phyloP scores from a whole-genome alignment of 2,329 filamentous ascomycete genomes.

The Didymella segeticola region DNA sequence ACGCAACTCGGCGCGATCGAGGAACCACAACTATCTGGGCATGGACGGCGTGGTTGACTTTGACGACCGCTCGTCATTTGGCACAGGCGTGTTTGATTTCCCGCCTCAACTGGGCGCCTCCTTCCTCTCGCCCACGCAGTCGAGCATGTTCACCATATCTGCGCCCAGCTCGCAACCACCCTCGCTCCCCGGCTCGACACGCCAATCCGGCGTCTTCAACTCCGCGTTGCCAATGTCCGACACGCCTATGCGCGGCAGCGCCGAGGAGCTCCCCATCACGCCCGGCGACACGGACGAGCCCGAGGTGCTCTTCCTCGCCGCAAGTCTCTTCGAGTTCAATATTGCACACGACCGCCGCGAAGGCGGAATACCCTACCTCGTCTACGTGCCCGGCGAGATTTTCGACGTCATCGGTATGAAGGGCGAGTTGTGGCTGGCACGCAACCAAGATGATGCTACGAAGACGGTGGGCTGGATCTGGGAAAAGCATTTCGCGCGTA shows the following conservation, averaged over 20 bases:
- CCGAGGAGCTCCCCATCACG: conserved; percentile 34
- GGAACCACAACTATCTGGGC: conserved; percentile 30
- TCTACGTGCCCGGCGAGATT: conserved; percentile 88
- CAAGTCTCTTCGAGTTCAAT: conserved; percentile 95
- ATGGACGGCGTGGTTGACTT: conserved; percentile 40
- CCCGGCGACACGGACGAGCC: conserved; percentile 62
- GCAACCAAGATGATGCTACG: conserved; percentile 89
- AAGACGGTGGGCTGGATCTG: conserved; percentile 94
- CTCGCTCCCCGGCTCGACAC: conserved; percentile 46
- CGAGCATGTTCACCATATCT: conserved; percentile 26
- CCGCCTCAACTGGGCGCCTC: conserved; percentile 37
- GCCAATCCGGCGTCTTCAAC: conserved; percentile 81
- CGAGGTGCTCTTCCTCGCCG: conserved; percentile 86
- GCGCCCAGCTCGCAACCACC: conserved; percentile 27
- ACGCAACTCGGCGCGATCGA: conserved; percentile 30
- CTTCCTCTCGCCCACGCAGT: conserved; percentile 34
- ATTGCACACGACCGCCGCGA: conserved; percentile 91
- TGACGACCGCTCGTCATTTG: conserved; percentile 24
- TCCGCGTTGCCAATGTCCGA: conserved; percentile 85
- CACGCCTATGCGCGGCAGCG: conserved; percentile 36
- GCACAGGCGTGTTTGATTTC: conserved; percentile 30
- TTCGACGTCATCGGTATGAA: conserved; percentile 85
- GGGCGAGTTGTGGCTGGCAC: conserved; percentile 95
- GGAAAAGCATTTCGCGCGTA: conserved; percentile 86
- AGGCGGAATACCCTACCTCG: conserved; percentile 93